Evolutionary conservation across 2,329 filamentous ascomycete species (phyloP), one percentile per base, ranked within the genome.

Genomic region (Tolypocladium cylindrosporum): DNA sequence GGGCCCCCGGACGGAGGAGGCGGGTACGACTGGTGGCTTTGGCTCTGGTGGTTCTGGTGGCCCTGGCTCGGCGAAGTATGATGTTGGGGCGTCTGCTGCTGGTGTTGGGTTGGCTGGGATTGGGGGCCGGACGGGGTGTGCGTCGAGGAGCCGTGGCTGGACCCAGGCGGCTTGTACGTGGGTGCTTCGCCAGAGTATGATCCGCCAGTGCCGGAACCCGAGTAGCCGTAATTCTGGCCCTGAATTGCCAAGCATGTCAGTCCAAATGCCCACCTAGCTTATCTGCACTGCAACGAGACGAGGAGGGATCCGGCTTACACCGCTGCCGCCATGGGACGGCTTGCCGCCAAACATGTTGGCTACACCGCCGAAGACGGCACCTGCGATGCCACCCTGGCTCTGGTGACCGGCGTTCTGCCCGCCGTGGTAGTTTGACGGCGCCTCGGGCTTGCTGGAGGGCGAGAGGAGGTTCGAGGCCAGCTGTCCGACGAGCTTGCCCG

Each of bases 161-260:
- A 66, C 19, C 69, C 67, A 13, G 70, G 66, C 11, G 74, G 72
- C 21, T 74, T 68, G 60, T 75, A 75, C 6, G 71, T 74, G 14
- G 87, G 87, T 43, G 85, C 83, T 58, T 81, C 77, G 57, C 85
- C 86, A 60, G 75, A 79, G 69, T 89, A 90, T 42, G 77, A 76
- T 51, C 81, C 79, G 61, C 78, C 69, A 50, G 79, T 75, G 50
- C 78, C 79, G 4, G 76, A 69, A 64, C 81, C 81, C 27, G 82
- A 83, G 69, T 88, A 88, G 39, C 85, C 86, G 67, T 82, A 90
- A 66, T 79, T 82, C 62, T 84, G 78, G 60, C 75, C 74, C 75
- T 81, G 61, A 36, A 39, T 16, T 5, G 10, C 13, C 39, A 24
- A 24, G 6, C 21, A 50, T 63, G 55, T 64, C 55, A 71, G 59